phyloP scores from a whole-genome alignment of 2,329 filamentous ascomycete species.

The Phoma sp. region DNA sequence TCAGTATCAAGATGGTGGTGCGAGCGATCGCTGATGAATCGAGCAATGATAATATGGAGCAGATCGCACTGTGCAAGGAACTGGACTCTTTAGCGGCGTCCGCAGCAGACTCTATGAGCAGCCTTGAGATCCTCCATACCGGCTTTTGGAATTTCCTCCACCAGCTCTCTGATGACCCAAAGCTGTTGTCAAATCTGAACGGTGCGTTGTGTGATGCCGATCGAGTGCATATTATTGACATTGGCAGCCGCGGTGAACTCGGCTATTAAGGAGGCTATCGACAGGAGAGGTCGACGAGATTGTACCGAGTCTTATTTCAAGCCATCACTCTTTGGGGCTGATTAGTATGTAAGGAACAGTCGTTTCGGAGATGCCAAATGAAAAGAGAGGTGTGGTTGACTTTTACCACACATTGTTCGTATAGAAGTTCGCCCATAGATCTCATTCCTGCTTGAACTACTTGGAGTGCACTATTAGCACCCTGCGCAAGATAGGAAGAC shows the following conservation, averaged over 20 bases:
- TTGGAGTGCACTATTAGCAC: too few species aligned
- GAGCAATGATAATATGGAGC: background rate
- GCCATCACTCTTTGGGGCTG: background rate
- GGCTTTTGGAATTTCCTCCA: constrained; percentile 5
- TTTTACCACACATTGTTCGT: too few species aligned
- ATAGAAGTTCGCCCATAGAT: too few species aligned
- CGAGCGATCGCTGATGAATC: background rate
- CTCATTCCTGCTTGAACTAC: too few species aligned
- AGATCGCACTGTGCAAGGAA: background rate
- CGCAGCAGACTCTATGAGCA: background rate
- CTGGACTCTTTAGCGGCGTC: constrained; percentile 1
- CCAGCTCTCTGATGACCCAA: constrained; percentile 9
- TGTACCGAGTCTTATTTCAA: background rate
- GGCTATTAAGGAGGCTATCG: background rate
- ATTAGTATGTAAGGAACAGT: background rate
- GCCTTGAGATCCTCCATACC: background rate
- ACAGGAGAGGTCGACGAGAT: background rate
- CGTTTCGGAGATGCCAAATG: too few species aligned
- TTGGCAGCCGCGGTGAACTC: background rate
- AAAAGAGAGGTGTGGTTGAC: too few species aligned
- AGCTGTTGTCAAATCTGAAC: constrained; percentile 9
- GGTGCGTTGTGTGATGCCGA: constrained; percentile 1
- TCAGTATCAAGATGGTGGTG: background rate
- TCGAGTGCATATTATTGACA: background rate
- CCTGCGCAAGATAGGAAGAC: too few species aligned